Conservation (phyloP, 805 yeast genomes). For the Huiozyma sinensis region DNA sequence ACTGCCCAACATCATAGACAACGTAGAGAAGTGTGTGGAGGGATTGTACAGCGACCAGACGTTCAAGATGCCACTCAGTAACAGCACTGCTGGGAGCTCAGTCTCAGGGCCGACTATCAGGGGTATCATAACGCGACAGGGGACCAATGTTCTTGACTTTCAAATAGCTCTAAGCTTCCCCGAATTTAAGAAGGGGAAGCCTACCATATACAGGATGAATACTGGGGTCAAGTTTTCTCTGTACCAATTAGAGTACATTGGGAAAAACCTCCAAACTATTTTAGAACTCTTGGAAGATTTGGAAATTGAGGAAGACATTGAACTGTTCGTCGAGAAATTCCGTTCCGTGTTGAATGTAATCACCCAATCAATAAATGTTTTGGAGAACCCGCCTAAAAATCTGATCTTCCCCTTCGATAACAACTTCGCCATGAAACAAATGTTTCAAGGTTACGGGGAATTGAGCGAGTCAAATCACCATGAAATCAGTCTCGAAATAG, state of each 20-base stretch:
- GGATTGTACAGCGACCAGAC: conserved; percentile 31
- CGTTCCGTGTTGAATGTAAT: conserved; percentile 13
- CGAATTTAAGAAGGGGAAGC: conserved; percentile 33
- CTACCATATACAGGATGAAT: conserved; percentile 30
- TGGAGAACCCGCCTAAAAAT: conserved; percentile 43
- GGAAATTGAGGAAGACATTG: conserved; percentile 34
- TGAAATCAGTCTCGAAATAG: conserved; percentile 43
- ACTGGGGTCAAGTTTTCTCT: conserved; percentile 35
- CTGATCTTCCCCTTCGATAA: conserved; percentile 50
- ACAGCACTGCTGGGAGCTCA: conserved; percentile 2
- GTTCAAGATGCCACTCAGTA: conserved; percentile 44
- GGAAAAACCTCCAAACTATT: conserved; percentile 13
- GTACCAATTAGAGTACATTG: conserved; percentile 27
- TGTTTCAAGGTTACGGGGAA: conserved; percentile 30
- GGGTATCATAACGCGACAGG: conserved; percentile 49
- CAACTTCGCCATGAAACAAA: conserved; percentile 34
- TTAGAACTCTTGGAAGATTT: conserved; percentile 20
- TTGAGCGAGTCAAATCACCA: conserved; percentile 27
- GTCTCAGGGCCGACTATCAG: conserved; percentile 30
- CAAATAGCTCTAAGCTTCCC: conserved; percentile 31
- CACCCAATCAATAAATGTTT: conserved; percentile 14
- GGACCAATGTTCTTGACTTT: conserved; percentile 41
- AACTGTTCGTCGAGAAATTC: conserved; percentile 17
- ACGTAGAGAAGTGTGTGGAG: conserved; percentile 32
- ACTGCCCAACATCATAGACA: conserved; percentile 37